These are phyloP conservation scores for Calonectria pteridis DNA, from an alignment of 2,329 filamentous ascomycete species.

Conservation along the genomic window DNA sequence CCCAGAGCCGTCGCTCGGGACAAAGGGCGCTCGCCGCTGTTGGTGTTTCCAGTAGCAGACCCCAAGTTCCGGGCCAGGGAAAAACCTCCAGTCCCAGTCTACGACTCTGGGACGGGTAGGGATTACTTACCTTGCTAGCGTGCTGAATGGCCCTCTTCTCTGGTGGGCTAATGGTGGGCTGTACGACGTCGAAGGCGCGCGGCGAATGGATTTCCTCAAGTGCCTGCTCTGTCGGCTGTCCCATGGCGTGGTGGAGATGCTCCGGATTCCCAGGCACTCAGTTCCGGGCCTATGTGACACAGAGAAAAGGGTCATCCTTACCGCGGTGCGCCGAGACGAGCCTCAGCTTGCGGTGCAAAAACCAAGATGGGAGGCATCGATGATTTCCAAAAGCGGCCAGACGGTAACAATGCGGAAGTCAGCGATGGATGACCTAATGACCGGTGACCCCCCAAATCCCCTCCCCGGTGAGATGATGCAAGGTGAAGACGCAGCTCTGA, in stretches of 20 bases:
- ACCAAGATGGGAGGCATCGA: neutral
- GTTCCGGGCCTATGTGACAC: neutral
- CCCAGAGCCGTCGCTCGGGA: neutral
- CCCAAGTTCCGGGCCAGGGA: neutral
- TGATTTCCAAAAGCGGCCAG: neutral
- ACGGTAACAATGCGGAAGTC: neutral
- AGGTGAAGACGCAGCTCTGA: conserved; percentile 13
- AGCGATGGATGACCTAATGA: neutral
- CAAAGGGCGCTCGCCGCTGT: neutral
- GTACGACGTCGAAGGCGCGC: conserved; percentile 7
- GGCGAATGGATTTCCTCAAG: neutral
- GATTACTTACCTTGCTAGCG: conserved; percentile 6
- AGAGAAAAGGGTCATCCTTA: conserved; percentile 2
- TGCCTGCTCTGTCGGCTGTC: neutral
- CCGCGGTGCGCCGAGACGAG: neutral
- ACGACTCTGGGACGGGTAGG: neutral
- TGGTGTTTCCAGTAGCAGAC: neutral
- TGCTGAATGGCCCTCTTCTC: neutral
- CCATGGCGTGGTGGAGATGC: conserved; percentile 3
- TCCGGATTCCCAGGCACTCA: neutral
- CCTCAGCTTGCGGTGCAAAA: neutral
- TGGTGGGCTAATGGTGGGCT: conserved; percentile 9
- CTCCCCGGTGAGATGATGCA: conserved; percentile 6
- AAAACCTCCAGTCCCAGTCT: neutral
- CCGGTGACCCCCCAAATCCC: neutral